Evolutionary conservation across 1,284 basidiomycete species (phyloP).

Genomic region (Phylloporus gajari): DNA sequence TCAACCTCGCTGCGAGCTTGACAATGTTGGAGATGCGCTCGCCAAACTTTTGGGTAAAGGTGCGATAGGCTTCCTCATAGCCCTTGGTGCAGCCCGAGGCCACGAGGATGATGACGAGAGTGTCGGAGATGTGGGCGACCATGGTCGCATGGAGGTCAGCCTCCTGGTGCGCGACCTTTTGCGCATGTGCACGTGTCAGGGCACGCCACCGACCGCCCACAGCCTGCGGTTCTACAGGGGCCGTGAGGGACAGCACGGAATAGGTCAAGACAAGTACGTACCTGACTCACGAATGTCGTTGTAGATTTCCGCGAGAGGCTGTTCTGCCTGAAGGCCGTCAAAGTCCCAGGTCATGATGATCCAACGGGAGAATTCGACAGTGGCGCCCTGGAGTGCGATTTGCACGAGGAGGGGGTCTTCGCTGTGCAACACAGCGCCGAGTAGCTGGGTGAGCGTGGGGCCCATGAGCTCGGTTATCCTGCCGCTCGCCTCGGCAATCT

Average conservation of each 20-base stretch:
- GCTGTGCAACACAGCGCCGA: constrained; percentile 47
- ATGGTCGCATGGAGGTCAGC: constrained; percentile 49
- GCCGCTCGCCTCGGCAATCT: constrained; percentile 43
- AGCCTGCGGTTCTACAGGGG: constrained; percentile 56
- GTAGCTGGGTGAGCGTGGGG: constrained; percentile 47
- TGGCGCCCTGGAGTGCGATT: constrained; percentile 59
- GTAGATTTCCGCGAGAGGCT: constrained; percentile 58
- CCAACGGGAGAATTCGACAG: constrained; percentile 56
- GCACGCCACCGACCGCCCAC: constrained; percentile 65
- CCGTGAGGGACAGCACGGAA: background rate
- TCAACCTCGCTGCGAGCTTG: constrained; percentile 54
- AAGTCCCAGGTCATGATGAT: constrained; percentile 63
- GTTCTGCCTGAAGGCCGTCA: constrained; percentile 54
- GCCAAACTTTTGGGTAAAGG: constrained; percentile 49
- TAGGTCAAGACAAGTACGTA: constrained; percentile 35
- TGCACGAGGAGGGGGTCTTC: constrained; percentile 61
- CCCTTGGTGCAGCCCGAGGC: constrained; percentile 51
- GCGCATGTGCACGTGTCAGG: constrained; percentile 57
- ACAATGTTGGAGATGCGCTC: constrained; percentile 54
- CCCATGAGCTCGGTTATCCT: constrained; percentile 51
- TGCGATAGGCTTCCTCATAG: constrained; percentile 37
- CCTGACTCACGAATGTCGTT: constrained; percentile 56
- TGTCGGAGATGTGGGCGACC: constrained; percentile 51
- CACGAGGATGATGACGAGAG: constrained; percentile 57
- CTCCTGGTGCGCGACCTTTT: constrained; percentile 48